Evolutionary conservation across 257 asterid species (phyloP), one percentile per base, ranked within the genome.

Genomic region (Fraxinus quadrangulata): DNA sequence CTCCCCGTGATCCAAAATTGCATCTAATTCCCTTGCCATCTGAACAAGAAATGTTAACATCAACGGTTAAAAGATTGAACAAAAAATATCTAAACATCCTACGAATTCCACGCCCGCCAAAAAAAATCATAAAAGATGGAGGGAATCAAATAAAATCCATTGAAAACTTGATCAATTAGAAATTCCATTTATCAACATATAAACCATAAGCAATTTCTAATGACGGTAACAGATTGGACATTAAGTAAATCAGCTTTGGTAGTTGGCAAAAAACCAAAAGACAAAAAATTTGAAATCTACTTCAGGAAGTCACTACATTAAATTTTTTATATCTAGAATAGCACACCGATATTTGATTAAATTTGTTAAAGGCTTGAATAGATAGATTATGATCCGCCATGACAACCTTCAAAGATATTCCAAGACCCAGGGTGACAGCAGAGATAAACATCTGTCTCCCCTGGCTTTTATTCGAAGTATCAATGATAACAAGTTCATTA

Each of bases 21-120:
- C 89, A 85, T 95, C 98, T 75, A 95, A 84, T 42, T 93, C 99
- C 87, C 86, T 88, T 75, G 99, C 99, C 98, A 95, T 93, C 99
- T 95, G 86, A 78, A 84, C 37, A 79, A 79, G 75, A 76, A 82
- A 85, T 30, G 73, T 54, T 49, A 82, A 47, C 26, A 24, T 61
- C 68, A 61, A 61, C 11, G 5, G 33, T 23, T 8, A 76, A 63
- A 83, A 12, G 33, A 34, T 24, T 30, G 37, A 36, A 71, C 19
- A 82, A 72, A 69, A 45, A 51, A 75, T 77, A 70, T n/a, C 21
- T 47, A 47, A 47, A 16, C 59, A 47, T 47, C 7, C 56, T 14
- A 17, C 7, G 1, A 47, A 47, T 21, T 56, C 26, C 66, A 56
- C 24, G 24, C 3, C 12, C 13, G 66, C 28, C 51, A 47, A 72